Percentiles rank a stretch among this genome's conserved stretches.
phyloP scores from a whole-genome alignment of 2,329 filamentous ascomycete genomes.

The Dactylellina parvicollis region DNA sequence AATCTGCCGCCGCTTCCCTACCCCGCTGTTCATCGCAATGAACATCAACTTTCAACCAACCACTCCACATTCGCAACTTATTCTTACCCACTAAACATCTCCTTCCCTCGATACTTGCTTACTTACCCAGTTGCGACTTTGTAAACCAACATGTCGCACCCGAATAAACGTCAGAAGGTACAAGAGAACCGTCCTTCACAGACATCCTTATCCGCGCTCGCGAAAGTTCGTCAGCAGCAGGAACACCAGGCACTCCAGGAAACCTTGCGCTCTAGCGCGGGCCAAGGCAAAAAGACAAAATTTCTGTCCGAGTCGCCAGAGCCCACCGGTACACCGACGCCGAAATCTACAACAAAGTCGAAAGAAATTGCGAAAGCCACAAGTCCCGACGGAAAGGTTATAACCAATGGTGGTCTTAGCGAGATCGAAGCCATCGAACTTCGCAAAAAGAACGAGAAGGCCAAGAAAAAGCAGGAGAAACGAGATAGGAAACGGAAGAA shows the following conservation, averaged over 20 bases:
- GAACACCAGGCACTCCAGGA: conserved; percentile 27
- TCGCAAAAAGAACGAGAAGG: conserved; percentile 49
- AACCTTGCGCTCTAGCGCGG: conserved; percentile 36
- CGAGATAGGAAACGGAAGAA: conserved; percentile 30
- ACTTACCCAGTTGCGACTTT: neutral
- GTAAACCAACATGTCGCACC: conserved; percentile 20
- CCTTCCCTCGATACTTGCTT: conserved; percentile 8
- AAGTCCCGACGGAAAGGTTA: neutral
- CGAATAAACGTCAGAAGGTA: conserved; percentile 35
- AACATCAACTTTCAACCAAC: conserved; percentile 1
- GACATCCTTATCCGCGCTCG: conserved; percentile 24
- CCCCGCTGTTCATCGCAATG: conserved; percentile 25
- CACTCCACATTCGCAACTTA: conserved; percentile 3
- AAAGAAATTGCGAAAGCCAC: neutral
- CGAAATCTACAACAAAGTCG: neutral
- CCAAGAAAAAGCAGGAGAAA: conserved; percentile 28
- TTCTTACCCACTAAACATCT: conserved; percentile 8
- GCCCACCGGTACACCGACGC: conserved; percentile 3
- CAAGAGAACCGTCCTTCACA: conserved; percentile 2
- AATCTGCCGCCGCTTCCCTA: neutral
- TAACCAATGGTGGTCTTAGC: conserved; percentile 34
- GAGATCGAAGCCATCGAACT: conserved; percentile 45
- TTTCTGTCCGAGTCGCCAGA: conserved; percentile 45
- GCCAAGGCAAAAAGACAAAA: conserved; percentile 27
- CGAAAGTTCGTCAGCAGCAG: conserved; percentile 25